These are phyloP conservation scores for Euphorbia schlechtendalii DNA, from an alignment of 441 rosid genomes.

Conservation along the genomic window DNA sequence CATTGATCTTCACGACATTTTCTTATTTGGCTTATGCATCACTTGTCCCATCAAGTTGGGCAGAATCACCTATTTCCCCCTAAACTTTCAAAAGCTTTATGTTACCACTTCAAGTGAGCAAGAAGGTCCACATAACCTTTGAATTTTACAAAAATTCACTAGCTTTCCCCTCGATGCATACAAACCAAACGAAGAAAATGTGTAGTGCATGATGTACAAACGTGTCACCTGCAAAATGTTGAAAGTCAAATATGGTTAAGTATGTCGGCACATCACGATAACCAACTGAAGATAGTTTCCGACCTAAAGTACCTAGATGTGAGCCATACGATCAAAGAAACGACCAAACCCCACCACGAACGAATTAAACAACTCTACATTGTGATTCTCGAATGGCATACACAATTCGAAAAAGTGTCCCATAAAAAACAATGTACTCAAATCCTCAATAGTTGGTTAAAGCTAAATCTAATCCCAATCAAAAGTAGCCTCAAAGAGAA, in stretches of 20 bases:
- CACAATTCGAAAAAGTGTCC: slow-evolving; percentile 52
- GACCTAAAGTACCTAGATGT: slow-evolving; percentile 43
- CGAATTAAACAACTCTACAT: slow-evolving; percentile 61
- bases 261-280: slow-evolving; percentile 59
- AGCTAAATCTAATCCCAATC: slow-evolving; percentile 72
- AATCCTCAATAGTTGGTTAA: slow-evolving; percentile 60
- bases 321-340: slow-evolving; percentile 55
- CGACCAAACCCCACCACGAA: slow-evolving; percentile 62
- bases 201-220: no score
- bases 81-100: no score
- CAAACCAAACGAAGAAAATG: no score
- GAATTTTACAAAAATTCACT: no score
- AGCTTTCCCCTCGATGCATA: no score
- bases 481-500: slow-evolving; percentile 87
- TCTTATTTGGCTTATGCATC: no score
- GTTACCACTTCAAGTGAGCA: no score
- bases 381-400: slow-evolving; percentile 72
- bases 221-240: no score
- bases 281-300: slow-evolving; percentile 42
- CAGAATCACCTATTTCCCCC: no score
- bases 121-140: no score
- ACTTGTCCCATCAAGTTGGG: no score
- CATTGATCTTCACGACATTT: no score
- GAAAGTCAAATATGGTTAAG: slow-evolving; percentile 80
- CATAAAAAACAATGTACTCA: slow-evolving; percentile 59